phyloP scores from a whole-genome alignment of 108 stramenopile species.

The Heterococcus sp. region DNA sequence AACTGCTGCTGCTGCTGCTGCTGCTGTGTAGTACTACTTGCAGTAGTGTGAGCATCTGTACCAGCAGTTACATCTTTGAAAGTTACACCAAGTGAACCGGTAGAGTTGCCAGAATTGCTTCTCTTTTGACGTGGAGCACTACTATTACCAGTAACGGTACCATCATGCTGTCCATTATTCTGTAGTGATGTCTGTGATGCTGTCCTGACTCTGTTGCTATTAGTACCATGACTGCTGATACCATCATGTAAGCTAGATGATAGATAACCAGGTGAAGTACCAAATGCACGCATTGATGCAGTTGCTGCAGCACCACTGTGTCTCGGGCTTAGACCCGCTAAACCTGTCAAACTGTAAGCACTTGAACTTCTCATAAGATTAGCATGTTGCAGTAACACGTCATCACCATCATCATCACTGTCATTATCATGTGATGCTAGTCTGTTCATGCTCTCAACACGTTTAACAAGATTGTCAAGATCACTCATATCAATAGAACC shows the following conservation, averaged over 20 bases:
- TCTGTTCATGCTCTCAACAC: constrained; percentile 20
- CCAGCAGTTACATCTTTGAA: neutral
- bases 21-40: neutral
- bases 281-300: neutral
- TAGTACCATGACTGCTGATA: neutral
- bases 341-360: constrained; percentile 12
- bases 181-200: neutral
- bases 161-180: neutral
- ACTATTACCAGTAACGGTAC: neutral
- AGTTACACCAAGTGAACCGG: neutral
- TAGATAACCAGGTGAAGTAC: neutral
- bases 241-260: neutral
- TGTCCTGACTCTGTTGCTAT: too few relatives aligned
- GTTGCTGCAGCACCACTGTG: neutral
- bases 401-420: constrained; percentile 15
- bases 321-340: neutral
- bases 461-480: constrained; percentile 35
- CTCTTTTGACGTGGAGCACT: too few relatives aligned
- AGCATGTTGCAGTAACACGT: constrained; percentile 24
- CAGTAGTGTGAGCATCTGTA: neutral
- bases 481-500: constrained; percentile 30
- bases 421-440: constrained; percentile 16
- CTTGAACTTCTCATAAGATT: constrained; percentile 7
- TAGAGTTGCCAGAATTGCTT: neutral
- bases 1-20: neutral